Evolutionary conservation across 2,329 filamentous ascomycete genomes (phyloP).

Genomic region (Phaeosphaeria sp.): DNA sequence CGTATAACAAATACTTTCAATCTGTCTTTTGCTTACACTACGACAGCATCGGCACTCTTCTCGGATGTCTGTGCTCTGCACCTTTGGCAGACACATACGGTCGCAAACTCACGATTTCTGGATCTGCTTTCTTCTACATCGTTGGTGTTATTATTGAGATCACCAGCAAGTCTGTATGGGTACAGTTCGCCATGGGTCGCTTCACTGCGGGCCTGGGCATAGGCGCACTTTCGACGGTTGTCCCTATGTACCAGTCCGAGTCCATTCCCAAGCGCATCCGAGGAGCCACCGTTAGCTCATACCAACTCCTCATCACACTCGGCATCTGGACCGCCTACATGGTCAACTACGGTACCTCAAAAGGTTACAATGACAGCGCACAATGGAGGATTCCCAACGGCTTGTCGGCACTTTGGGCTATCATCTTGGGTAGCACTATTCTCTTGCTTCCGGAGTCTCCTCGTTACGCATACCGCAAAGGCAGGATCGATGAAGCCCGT

Average conservation of each 20-base stretch:
- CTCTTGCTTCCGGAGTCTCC: slow-evolving; percentile 63
- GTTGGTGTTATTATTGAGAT: slow-evolving; percentile 72
- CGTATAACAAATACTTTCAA: slow-evolving; percentile 6
- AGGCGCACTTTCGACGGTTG: slow-evolving; percentile 67
- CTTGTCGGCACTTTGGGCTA: slow-evolving; percentile 62
- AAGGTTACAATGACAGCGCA: slow-evolving; percentile 55
- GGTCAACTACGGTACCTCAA: slow-evolving; percentile 67
- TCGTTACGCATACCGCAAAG: slow-evolving; percentile 63
- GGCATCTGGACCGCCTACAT: slow-evolving; percentile 64
- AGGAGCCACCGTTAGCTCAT: slow-evolving; percentile 66
- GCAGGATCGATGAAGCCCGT: slow-evolving; percentile 58
- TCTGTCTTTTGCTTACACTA: background rate
- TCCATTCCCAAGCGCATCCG: slow-evolving; percentile 69
- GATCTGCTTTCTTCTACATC: slow-evolving; percentile 67
- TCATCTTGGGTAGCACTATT: slow-evolving; percentile 61
- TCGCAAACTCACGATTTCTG: slow-evolving; percentile 66
- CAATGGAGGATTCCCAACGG: slow-evolving; percentile 71
- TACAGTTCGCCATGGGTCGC: slow-evolving; percentile 68
- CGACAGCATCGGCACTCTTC: slow-evolving; percentile 68
- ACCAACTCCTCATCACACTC: slow-evolving; percentile 73
- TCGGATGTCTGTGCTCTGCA: slow-evolving; percentile 67
- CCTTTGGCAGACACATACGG: slow-evolving; percentile 68
- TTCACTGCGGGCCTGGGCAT: slow-evolving; percentile 70
- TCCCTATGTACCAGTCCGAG: slow-evolving; percentile 69
- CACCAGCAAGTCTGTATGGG: slow-evolving; percentile 63